Evolutionary conservation across 2,329 filamentous ascomycete genomes (phyloP), one percentile per base, ranked within the genome.

Genomic region (Sporothrix curviconia): DNA sequence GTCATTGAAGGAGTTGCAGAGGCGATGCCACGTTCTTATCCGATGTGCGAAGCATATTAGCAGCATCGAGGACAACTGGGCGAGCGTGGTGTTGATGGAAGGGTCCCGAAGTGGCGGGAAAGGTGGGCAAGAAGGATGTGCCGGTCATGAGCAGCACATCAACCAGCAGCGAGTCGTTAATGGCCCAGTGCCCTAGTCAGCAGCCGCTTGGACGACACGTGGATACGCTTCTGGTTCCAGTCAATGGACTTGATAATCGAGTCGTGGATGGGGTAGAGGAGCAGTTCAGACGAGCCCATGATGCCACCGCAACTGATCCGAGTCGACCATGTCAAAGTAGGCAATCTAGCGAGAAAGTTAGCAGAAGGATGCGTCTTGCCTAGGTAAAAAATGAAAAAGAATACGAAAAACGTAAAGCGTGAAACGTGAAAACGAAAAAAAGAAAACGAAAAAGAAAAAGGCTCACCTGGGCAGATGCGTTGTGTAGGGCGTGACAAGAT

Each of bases 401-500:
- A n/a, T n/a, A n/a, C n/a, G n/a, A n/a, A n/a, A n/a, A n/a, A n/a
- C n/a, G n/a, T n/a, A n/a, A n/a, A n/a, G n/a, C n/a, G n/a, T n/a
- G n/a, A n/a, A n/a, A n/a, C n/a, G n/a, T n/a, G n/a, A n/a, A n/a
- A n/a, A n/a, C n/a, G n/a, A n/a, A n/a, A n/a, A n/a, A n/a, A n/a
- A n/a, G n/a, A n/a, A n/a, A n/a, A n/a, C 22, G 17, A 59, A 54
- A 32, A 55, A 43, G 28, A 50, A 24, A 42, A 34, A 15, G 25
- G 70, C 76, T 68, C 72, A 92, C 89, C 83, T 95, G 90, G 59
- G 90, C 89, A 66, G 87, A 86, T 37, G 92, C 90, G 70, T 87
- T 91, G 75, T n/a, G n/a, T 90, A 95, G 1, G 92, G 92, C 12
- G 92, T 87, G 44, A 95, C 87, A 49, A 90, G 77, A 67, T 91